These are phyloP conservation scores for Eucalyptus dawsonii DNA, from an alignment of 345 rosid species.

Conservation along the genomic window DNA sequence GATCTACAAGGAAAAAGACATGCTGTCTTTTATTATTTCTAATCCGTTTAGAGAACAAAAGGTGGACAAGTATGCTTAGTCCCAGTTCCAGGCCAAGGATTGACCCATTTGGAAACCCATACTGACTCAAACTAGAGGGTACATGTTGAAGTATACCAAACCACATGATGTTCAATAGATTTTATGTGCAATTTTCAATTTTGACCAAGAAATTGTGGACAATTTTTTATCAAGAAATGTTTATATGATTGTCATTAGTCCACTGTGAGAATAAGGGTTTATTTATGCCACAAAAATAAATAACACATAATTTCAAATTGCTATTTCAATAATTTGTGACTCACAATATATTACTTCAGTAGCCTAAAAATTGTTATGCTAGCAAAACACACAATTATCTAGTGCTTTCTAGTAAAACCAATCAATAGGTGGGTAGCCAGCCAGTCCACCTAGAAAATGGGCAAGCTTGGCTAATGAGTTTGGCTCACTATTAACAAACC, in stretches of 20 bases:
- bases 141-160: not conserved
- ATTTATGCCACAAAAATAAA: too few species aligned
- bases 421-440: not conserved
- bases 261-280: too few species aligned
- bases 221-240: too few species aligned
- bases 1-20: not conserved
- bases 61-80: not conserved
- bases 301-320: too few species aligned
- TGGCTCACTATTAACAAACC: not conserved
- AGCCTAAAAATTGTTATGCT: too few species aligned
- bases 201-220: too few species aligned
- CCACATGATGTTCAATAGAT: not conserved
- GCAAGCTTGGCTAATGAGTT: not conserved
- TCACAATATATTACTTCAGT: too few species aligned
- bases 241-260: too few species aligned
- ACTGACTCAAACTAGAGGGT: not conserved
- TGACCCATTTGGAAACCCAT: not conserved
- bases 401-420: not conserved
- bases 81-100: accelerated
- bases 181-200: too few species aligned
- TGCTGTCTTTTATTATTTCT: not conserved
- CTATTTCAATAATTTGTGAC: too few species aligned
- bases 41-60: not conserved
- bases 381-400: too few species aligned
- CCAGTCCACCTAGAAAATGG: not conserved